Evolutionary conservation across 2,329 filamentous ascomycete species (phyloP), one percentile per base, ranked within the genome.

Genomic region (Clonostachys rosea): DNA sequence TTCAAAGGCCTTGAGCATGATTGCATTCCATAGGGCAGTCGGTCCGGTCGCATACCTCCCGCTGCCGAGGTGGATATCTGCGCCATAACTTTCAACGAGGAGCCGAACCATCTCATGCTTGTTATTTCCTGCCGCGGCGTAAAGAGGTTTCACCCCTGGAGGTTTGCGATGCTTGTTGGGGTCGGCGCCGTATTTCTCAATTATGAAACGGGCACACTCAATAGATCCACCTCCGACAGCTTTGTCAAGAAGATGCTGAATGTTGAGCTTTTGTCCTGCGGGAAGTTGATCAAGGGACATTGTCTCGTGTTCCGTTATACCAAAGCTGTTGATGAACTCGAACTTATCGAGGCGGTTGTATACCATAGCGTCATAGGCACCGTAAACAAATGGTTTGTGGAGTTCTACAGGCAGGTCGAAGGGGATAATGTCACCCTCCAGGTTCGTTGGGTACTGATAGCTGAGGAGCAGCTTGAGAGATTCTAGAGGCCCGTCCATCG

Each of bases 311-410:
- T 47, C 45, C 5, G 17, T 33, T 20, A 45, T 35, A 34, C 41
- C 44, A 18, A 52, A 42, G 42, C 47, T 30, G 42, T 50, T 34
- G 43, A 53, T 47, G 37, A 49, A 48, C 42, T 50, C 47, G 48
- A 52, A 52, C 39, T 47, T 49, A 9, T 30, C 24, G 24, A 30
- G 24, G 24, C 24, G 24, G 9, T 30, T 30, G 8, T 30, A 2
- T 30, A 30, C 9, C 9, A 30, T 30, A 30, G 24, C 24, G 13
- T 50, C 35, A 40, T 48, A 48, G n/a, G 47, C 47, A 9, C 47
- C 47, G 7, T 36, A 48, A 5, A 41, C 34, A 33, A 41, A 48
- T 2, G 35, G n/a, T 30, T 45, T 48, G 42, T 41, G 42, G 16
- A 40, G 30, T 8, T 42, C 20, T 12, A 45, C 47, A 5, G 42